Conservation (phyloP, 2,329 filamentous ascomycete species). For the Trichoderma citrinoviride region DNA sequence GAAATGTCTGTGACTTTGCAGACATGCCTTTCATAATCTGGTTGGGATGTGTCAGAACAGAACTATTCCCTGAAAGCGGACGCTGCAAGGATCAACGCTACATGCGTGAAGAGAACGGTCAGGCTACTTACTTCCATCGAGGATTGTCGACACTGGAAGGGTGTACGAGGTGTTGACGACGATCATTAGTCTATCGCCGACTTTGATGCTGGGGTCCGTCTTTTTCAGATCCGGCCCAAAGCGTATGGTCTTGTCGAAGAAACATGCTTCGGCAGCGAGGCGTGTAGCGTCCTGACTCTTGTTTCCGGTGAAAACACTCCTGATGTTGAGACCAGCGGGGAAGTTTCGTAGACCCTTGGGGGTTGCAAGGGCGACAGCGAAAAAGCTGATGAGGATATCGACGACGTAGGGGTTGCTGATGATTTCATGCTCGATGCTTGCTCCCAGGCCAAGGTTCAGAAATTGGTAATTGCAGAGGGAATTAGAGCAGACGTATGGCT, state of each 20-base stretch:
- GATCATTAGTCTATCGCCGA: slow-evolving; percentile 4
- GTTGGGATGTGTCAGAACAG: neutral
- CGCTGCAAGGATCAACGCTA: neutral
- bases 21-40: slow-evolving; percentile 13
- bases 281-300: neutral
- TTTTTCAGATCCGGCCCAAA: neutral
- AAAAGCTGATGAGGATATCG: slow-evolving; percentile 80
- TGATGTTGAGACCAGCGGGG: slow-evolving; percentile 43
- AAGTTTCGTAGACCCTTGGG: slow-evolving; percentile 42
- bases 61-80: neutral
- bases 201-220: neutral
- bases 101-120: neutral
- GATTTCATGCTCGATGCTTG: slow-evolving; percentile 82
- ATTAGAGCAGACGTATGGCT: slow-evolving; percentile 75
- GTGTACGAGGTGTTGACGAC: neutral
- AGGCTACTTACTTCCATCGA: slow-evolving; percentile 8
- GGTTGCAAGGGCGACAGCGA: slow-evolving; percentile 57
- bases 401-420: slow-evolving; percentile 75
- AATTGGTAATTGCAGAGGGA: slow-evolving; percentile 83
- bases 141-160: neutral
- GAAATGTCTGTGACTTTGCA: neutral
- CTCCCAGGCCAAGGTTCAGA: slow-evolving; percentile 79
- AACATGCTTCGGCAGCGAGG: slow-evolving; percentile 6
- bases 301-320: slow-evolving; percentile 27
- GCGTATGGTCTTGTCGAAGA: slow-evolving; percentile 1